phyloP scores from a whole-genome alignment of 73 alveolate genomes.

The Stentor coeruleus region DNA sequence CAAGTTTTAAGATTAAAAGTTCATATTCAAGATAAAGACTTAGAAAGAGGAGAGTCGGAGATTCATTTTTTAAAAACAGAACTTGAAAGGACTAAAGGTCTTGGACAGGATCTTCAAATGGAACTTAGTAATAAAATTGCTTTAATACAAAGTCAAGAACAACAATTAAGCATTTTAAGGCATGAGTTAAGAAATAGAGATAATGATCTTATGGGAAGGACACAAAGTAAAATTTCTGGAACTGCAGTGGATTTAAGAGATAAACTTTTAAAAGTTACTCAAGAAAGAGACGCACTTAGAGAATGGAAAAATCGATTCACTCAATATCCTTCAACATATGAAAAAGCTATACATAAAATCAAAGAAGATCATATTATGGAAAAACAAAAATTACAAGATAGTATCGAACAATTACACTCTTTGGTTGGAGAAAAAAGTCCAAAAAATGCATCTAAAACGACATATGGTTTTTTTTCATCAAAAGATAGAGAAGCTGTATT shows the following conservation, averaged over 20 bases:
- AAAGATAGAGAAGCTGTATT: background rate
- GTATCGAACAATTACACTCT: background rate
- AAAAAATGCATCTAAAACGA: background rate
- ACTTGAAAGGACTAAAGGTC: background rate
- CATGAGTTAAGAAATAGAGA: constrained; percentile 7
- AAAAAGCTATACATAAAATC: constrained; percentile 4
- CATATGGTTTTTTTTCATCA: background rate
- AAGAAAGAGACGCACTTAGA: background rate
- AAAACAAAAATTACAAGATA: constrained; percentile 13
- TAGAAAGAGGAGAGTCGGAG: background rate
- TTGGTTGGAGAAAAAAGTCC: background rate
- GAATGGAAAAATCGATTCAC: constrained; percentile 7
- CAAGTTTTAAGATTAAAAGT: background rate
- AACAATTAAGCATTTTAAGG: background rate
- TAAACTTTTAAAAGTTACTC: background rate
- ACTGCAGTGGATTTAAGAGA: background rate
- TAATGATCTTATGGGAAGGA: background rate
- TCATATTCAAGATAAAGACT: background rate
- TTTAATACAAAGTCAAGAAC: constrained; percentile 1
- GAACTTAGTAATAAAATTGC: constrained; percentile 10
- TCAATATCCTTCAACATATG: constrained; percentile 23
- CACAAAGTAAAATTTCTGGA: background rate
- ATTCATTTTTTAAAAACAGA: background rate
- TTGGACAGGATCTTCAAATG: background rate
- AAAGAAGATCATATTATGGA: constrained; percentile 12